A percentile compares a stretch with the other conserved stretches of the same genome.
These are phyloP conservation scores for Thuja plicata DNA, from an alignment of 83 land plant species.

Conservation along the genomic window DNA sequence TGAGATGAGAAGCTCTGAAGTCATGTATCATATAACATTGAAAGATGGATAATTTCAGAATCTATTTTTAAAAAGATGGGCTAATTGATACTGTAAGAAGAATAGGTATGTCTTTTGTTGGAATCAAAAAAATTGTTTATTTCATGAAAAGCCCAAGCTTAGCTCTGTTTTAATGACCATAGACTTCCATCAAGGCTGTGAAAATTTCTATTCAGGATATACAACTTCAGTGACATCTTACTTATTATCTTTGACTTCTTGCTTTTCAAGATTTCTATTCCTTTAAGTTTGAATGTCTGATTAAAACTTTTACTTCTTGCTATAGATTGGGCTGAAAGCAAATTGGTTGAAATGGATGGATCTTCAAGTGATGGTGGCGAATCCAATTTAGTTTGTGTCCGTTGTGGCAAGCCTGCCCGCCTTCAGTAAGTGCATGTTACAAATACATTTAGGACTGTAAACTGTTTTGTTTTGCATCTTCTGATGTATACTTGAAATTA, in stretches of 20 bases:
- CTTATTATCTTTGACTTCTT: background rate
- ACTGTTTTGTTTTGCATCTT: background rate
- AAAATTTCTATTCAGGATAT: background rate
- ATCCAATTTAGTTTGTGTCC: constrained; percentile 11
- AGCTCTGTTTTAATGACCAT: background rate
- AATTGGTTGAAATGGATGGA: constrained; percentile 10
- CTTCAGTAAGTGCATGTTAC: constrained; percentile 8
- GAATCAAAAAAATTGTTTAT: background rate
- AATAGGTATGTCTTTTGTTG: background rate
- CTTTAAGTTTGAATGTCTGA: background rate
- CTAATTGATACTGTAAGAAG: background rate
- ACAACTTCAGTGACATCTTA: background rate
- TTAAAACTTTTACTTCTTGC: background rate
- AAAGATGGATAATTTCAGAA: background rate
- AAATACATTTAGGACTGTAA: background rate
- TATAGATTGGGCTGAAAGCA: constrained; percentile 3
- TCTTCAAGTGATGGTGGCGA: constrained; percentile 3
- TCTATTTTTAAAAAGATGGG: background rate
- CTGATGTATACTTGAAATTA: background rate
- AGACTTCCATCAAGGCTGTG: background rate
- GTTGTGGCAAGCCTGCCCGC: constrained; percentile 10
- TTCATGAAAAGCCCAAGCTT: background rate
- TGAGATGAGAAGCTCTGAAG: background rate
- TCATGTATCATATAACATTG: background rate
- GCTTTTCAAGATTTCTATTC: background rate